Base-by-base conservation (phyloP, 805 yeast species). In the Wickerhamomyces sydowiorum region DNA sequence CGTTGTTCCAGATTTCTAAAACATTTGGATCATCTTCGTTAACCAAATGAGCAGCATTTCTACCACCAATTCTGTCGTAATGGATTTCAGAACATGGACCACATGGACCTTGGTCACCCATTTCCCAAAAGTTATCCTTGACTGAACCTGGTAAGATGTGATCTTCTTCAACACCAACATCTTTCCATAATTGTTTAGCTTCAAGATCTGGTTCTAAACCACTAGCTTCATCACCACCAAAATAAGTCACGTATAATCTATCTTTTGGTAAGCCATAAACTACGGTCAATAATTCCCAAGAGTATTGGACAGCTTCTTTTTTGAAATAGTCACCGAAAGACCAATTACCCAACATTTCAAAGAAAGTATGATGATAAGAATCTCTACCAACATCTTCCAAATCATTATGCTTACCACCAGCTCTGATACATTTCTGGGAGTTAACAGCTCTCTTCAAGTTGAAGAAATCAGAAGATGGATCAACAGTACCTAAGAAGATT, bases 31-130 rank as follows among this genome's bases (percentile, higher is more conserved):
- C 99, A 67, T 93, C 99, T 80, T 78, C 79, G 64, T 93, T 93
- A 56, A 93, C 99, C 50, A 95, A 73, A 49, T 67, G 57, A 17
- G 97, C 73, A 42, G 98, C 99, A 60, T 93, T 91, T 73, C 99
- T 83, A 45, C 98, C 97, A 51, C 99, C 99, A 51, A 93, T 89
- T 69, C 99, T 82, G 67, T 93, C 99, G 65, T 88, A 93, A 66
- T 93, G 99, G 54, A 93, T 77, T 67, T 93, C 99, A 20, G 96
- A 85, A 70, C 99, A 95, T 40, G 99, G 99, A 49, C 99, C 99
- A 73, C 99, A 93, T 38, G 99, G 99, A 52, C 99, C 99, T 72
- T 91, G 98, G 61, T 95, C 99, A 57, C 99, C 99, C 99, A 93
- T 93, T 72, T 93, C 99, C 99, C 99, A 93, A 67, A 93, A 93